Percentiles rank a stretch among this genome's conserved stretches.
Conservation (phyloP, 768 basidiomycete genomes). For the Royoungia palumana region DNA sequence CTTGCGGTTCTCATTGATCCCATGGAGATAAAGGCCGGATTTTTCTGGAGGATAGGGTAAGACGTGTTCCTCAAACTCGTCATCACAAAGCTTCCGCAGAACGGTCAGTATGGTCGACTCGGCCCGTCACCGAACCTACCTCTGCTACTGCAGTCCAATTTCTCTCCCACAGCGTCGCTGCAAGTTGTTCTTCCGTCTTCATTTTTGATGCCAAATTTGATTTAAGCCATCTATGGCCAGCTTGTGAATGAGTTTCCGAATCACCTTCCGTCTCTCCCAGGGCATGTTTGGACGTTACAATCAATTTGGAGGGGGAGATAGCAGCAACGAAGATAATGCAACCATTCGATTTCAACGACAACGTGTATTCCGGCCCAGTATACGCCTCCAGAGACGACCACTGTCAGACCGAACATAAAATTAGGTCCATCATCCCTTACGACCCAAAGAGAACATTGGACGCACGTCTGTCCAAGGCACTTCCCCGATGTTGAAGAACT, state of each 20-base stretch:
- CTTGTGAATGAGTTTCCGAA: slow-evolving; percentile 68
- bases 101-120: not conserved
- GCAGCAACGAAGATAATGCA: slow-evolving; percentile 96
- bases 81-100: slow-evolving; percentile 83
- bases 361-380: slow-evolving; percentile 73
- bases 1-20: slow-evolving; percentile 69
- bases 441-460: slow-evolving; percentile 3
- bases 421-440: too few species aligned
- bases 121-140: slow-evolving; percentile 41
- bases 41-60: slow-evolving; percentile 75
- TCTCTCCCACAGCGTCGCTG: slow-evolving; percentile 68
- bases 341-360: slow-evolving; percentile 93
- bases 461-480: slow-evolving; percentile 92
- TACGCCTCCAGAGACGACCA: slow-evolving; percentile 71
- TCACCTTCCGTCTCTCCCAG: slow-evolving; percentile 54
- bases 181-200: slow-evolving; percentile 72
- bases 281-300: slow-evolving; percentile 93
- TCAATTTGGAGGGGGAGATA: slow-evolving; percentile 64
- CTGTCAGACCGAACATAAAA: slow-evolving; percentile 37
- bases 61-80: slow-evolving; percentile 96
- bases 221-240: slow-evolving; percentile 80
- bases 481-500: slow-evolving; percentile 98
- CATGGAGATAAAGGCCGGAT: slow-evolving; percentile 91
- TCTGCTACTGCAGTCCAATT: slow-evolving; percentile 91
- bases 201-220: slow-evolving; percentile 53